Percentiles rank a stretch among this genome's conserved stretches.
These are phyloP conservation scores for Bipolaris bicolor DNA, from an alignment of 2,329 filamentous ascomycete genomes.

Conservation along the genomic window DNA sequence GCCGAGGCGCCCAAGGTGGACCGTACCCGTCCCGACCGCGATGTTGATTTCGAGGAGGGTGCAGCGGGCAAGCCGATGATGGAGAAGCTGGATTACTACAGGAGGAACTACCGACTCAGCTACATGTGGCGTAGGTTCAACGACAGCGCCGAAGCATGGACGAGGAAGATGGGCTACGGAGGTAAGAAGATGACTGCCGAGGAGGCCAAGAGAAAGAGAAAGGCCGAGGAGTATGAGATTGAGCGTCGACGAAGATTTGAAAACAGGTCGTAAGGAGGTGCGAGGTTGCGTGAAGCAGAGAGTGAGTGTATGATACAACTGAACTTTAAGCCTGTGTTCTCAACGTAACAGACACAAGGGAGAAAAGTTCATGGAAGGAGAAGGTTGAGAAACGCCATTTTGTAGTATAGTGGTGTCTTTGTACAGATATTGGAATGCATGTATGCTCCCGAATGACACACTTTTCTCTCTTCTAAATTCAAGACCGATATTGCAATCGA, in stretches of 20 bases:
- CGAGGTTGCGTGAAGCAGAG: neutral
- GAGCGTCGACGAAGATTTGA: slow-evolving; percentile 37
- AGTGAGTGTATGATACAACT: slow-evolving; percentile 33
- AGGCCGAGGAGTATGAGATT: slow-evolving; percentile 36
- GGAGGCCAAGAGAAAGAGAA: slow-evolving; percentile 36
- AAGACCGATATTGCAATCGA: neutral
- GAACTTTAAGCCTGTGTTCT: slow-evolving; percentile 19
- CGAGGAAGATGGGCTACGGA: slow-evolving; percentile 25
- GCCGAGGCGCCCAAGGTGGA: slow-evolving; percentile 21
- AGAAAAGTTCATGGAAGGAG: neutral
- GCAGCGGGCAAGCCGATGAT: slow-evolving; percentile 24
- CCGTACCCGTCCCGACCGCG: slow-evolving; percentile 25
- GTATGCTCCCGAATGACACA: slow-evolving; percentile 10
- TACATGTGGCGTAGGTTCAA: slow-evolving; percentile 27
- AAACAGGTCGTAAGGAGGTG: slow-evolving; percentile 30
- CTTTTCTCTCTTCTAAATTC: no score
- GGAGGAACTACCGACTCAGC: slow-evolving; percentile 33
- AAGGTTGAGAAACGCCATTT: neutral
- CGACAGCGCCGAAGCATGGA: slow-evolving; percentile 17
- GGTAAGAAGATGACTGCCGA: slow-evolving; percentile 24
- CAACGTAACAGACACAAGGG: slow-evolving; percentile 13
- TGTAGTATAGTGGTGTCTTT: slow-evolving; percentile 10
- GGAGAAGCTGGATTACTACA: slow-evolving; percentile 35
- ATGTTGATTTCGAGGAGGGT: slow-evolving; percentile 32
- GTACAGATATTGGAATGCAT: slow-evolving; percentile 26